Base-by-base conservation (phyloP, 495 filamentous ascomycete species). In the Penicillium taxi region DNA sequence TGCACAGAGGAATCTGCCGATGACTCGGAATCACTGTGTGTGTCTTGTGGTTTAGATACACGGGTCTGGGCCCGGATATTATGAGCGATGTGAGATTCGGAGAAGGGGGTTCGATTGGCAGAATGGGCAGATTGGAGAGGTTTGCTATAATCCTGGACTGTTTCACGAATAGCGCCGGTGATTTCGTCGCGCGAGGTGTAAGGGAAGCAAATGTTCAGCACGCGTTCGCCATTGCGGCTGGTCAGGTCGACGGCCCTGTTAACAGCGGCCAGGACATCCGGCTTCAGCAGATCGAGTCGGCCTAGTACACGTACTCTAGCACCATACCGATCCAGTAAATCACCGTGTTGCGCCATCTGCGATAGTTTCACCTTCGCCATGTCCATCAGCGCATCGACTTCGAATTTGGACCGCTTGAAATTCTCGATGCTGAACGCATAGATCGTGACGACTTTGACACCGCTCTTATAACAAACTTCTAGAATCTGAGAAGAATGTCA, bases 381-480 rank as follows among this genome's bases (percentile, higher is more conserved):
- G 46, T 94, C 85, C 91, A 98, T 98, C 33, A 98, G 66, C 11
- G 85, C 87, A 58, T 95, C 88, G 21, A 98, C 93, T 58, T 98
- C 91, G 63, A 94, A 90, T 56, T 88, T 89, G n/a, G 87, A 89
- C 4, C 91, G 78, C 59, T 96, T 94, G 70, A 96, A 98, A 65
- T 98, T 98, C 62, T 96, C 91, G 56, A 96, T 94, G 50, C 84
- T 91, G 70, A 98, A 98, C 4, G 91, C 91, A 61, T 96, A 98
- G 35, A 98, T 84, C 0, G 91, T 96, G 9, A 98, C 91, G 3
- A 93, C 87, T 58, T 88, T 83, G 19, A 98, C 69, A 12, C 91
- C 91, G 39, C 82, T 85, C 53, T 93, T 91, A 66, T 96, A 98
- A 71, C 93, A 96, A 20, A 98, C 84, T 62, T 98, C 91, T 9